Evolutionary conservation across 768 basidiomycete genomes (phyloP), one percentile per base, ranked within the genome.

Genomic region (Tylopilus felleus): DNA sequence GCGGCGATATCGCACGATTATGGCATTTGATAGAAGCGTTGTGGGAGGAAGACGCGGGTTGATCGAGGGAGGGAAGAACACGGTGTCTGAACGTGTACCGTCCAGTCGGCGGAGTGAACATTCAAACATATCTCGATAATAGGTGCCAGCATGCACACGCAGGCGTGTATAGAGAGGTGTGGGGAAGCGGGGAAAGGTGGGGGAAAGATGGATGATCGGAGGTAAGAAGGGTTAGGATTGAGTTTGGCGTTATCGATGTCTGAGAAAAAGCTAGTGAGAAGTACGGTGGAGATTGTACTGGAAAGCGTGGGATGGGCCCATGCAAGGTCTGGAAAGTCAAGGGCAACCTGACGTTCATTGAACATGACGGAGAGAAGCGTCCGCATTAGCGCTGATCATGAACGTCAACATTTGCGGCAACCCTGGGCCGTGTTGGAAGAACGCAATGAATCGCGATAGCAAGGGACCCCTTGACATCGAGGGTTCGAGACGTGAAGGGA

Each of bases 181-280:
- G 54, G 64, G 58, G 59, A 64, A 61, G 59, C 22, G 66, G 64
- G 69, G 66, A 58, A 70, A 51, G 47, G 42, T n/a, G 51, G 65
- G 63, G 60, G 52, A 49, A 52, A 46, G n/a, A 33, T 10, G 6
- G 19, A 31, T 31, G 51, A 54, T 56, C 42, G 41, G 47, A 58
- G 45, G 53, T 52, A 53, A 52, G 27, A 40, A 1, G 28, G 21
- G 33, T 16, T 13, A 38, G n/a, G n/a, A 38, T 38, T 44, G 38
- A 44, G 46, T 62, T 56, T 51, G 47, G 43, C 3, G 49, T 48
- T 46, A 40, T 19, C 25, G 39, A 35, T 38, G 29, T 40, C 44
- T 42, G 43, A 31, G 41, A 35, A 51, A 36, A n/a, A 17, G 17
- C 25, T 17, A 54, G 39, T 53, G 55, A 51, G 48, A 54, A 23